These are phyloP conservation scores for Phytopythium helicoides DNA, from an alignment of 352 stramenopile genomes.

Conservation along the genomic window DNA sequence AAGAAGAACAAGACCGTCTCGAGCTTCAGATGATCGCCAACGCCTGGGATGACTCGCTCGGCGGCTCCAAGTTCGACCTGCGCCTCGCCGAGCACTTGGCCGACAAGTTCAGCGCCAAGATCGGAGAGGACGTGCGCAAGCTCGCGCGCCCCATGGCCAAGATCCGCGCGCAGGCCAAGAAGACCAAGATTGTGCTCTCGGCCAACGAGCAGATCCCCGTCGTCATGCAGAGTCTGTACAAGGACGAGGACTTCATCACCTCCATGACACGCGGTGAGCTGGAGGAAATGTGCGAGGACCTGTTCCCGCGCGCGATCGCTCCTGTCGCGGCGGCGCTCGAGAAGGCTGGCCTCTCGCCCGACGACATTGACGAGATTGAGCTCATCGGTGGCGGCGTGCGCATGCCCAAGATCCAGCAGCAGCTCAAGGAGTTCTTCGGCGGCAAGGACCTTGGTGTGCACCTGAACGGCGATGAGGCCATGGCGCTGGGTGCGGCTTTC, in stretches of 20 bases:
- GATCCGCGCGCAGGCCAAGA: conserved; percentile 94
- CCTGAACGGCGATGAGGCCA: conserved; percentile 98
- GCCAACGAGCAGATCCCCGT: conserved; percentile 97
- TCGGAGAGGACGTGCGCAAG: conserved; percentile 89
- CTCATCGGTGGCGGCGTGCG: conserved; percentile 96
- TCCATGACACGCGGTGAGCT: conserved; percentile 91
- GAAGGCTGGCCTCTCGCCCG: conserved; percentile 86
- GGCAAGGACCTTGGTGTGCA: conserved; percentile 93
- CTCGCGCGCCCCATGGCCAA: conserved; percentile 93
- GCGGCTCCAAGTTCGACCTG: conserved; percentile 92
- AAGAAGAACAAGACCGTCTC: conserved; percentile 93
- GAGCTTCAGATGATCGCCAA: conserved; percentile 92
- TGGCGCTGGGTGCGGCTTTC: conserved; percentile 95
- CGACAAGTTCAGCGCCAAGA: conserved; percentile 92
- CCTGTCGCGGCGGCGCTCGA: conserved; percentile 89
- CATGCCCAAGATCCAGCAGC: conserved; percentile 94
- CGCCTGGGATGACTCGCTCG: conserved; percentile 92
- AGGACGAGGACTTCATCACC: conserved; percentile 93
- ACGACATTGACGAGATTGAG: conserved; percentile 95
- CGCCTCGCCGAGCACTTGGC: conserved; percentile 93
- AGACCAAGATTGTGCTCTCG: conserved; percentile 97
- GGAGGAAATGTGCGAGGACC: conserved; percentile 86
- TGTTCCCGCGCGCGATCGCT: conserved; percentile 84
- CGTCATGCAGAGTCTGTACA: conserved; percentile 92
- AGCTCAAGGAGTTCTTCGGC: conserved; percentile 69